Evolutionary conservation across 306 rosid genomes (phyloP).

Genomic region (Elaeagnus macrophylla): DNA sequence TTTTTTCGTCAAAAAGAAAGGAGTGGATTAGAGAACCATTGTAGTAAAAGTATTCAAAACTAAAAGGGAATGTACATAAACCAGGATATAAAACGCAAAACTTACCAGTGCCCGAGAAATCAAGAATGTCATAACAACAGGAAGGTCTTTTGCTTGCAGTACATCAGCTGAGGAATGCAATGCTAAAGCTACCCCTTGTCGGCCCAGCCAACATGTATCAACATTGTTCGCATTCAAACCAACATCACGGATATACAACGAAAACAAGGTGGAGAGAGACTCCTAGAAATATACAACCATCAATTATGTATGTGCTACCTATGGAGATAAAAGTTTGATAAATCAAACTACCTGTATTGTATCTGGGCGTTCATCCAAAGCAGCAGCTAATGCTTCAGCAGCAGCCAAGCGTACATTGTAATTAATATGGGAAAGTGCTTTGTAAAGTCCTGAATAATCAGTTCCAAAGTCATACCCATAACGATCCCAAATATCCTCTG

Average conservation of each 20-base stretch:
- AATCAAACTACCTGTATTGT: slow-evolving; percentile 62
- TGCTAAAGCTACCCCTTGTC: slow-evolving; percentile 94
- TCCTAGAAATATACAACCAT: slow-evolving; percentile 36
- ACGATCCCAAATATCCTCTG: slow-evolving; percentile 97
- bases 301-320: background rate
- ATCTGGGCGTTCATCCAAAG: slow-evolving; percentile 88
- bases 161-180: slow-evolving; percentile 87
- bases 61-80: background rate
- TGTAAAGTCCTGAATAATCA: slow-evolving; percentile 78
- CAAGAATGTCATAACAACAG: slow-evolving; percentile 87
- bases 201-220: slow-evolving; percentile 87
- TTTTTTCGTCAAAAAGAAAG: background rate
- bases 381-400: slow-evolving; percentile 92
- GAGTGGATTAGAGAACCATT: background rate
- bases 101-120: slow-evolving; percentile 93
- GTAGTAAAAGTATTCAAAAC: background rate
- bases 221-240: slow-evolving; percentile 47
- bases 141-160: slow-evolving; percentile 85
- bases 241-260: slow-evolving; percentile 68
- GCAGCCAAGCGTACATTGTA: slow-evolving; percentile 83
- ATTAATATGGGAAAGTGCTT: slow-evolving; percentile 74
- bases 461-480: slow-evolving; percentile 86
- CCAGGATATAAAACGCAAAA: background rate
- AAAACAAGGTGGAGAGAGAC: slow-evolving; percentile 79
- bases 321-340: slow-evolving; percentile 3